phyloP scores from a whole-genome alignment of 805 yeast species.

The Metschnikowia colocasiae region DNA sequence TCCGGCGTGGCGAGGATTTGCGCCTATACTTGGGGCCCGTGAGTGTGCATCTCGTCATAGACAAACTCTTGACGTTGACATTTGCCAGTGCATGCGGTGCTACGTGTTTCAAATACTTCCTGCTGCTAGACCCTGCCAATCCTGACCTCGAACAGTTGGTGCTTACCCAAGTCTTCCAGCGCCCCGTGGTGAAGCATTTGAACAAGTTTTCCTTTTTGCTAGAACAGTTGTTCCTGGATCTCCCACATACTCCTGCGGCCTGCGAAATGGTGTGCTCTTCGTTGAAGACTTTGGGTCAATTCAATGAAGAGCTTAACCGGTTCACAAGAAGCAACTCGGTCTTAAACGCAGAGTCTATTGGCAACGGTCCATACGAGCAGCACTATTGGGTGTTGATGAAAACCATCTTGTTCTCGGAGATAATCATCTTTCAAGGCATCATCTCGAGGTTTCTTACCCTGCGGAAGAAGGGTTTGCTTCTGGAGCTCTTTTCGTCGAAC shows the following conservation, averaged over 20 bases:
- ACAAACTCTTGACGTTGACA: slow-evolving; percentile 21
- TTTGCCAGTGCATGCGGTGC: slow-evolving; percentile 14
- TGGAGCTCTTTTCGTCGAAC: slow-evolving; percentile 18
- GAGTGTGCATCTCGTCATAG: slow-evolving; percentile 19
- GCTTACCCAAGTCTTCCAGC: slow-evolving; percentile 17
- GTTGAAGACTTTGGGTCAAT: slow-evolving; percentile 24
- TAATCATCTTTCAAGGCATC: slow-evolving; percentile 50
- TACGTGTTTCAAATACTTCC: slow-evolving; percentile 19
- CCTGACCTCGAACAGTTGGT: slow-evolving; percentile 13
- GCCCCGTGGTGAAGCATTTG: slow-evolving; percentile 47
- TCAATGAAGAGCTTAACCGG: slow-evolving; percentile 24
- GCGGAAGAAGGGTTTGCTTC: slow-evolving; percentile 14
- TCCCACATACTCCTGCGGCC: slow-evolving; percentile 14
- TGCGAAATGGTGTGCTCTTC: slow-evolving; percentile 20
- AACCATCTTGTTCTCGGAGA: slow-evolving; percentile 43
- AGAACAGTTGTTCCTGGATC: slow-evolving; percentile 30
- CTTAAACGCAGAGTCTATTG: slow-evolving; percentile 8
- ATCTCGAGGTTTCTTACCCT: slow-evolving; percentile 34
- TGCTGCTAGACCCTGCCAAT: slow-evolving; percentile 11
- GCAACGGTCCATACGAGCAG: slow-evolving; percentile 16
- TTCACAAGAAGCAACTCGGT: slow-evolving; percentile 16
- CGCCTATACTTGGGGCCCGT: slow-evolving; percentile 20
- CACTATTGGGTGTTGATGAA: slow-evolving; percentile 40
- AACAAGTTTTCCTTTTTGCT: slow-evolving; percentile 46
- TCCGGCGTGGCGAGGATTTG: slow-evolving; percentile 23